Percentiles rank a stretch among this genome's conserved stretches.
phyloP scores from a whole-genome alignment of 2,329 filamentous ascomycete genomes.

The Calcarisporium arbuscula region DNA sequence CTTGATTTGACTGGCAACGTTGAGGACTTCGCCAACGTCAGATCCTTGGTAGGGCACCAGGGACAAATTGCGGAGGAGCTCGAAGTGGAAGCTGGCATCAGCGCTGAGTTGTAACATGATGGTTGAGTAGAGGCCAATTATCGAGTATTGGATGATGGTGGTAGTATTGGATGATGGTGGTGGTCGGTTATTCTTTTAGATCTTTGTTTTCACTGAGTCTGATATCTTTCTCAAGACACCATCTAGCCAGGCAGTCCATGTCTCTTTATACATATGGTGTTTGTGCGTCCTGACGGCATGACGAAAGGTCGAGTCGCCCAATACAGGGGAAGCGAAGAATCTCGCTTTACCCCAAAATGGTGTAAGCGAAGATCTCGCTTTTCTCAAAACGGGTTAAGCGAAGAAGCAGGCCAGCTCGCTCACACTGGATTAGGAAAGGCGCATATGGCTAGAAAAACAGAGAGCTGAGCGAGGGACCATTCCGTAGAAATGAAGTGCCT shows the following conservation, averaged over 20 bases:
- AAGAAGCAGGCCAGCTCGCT: too few species aligned
- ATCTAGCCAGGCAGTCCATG: background rate
- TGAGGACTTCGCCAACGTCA: slow-evolving; percentile 24
- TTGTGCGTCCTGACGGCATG: background rate
- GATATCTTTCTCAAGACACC: background rate
- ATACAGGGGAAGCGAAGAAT: too few species aligned
- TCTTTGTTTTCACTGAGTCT: background rate
- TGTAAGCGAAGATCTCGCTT: too few species aligned
- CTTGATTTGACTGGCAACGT: slow-evolving; percentile 14
- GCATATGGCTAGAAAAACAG: too few species aligned
- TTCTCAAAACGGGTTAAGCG: too few species aligned
- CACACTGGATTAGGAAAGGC: too few species aligned
- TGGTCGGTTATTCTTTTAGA: background rate
- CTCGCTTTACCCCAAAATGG: too few species aligned
- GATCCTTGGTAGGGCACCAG: slow-evolving; percentile 17
- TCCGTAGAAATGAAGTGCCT: background rate
- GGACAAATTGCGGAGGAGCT: slow-evolving; percentile 17
- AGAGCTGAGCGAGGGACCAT: too few species aligned
- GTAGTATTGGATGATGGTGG: background rate
- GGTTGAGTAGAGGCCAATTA: background rate
- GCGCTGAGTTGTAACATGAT: slow-evolving; percentile 14
- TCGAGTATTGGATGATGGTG: background rate
- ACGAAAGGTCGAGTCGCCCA: background rate
- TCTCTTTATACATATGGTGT: background rate
- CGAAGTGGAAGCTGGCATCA: slow-evolving; percentile 17